Evolutionary conservation across 2,329 filamentous ascomycete species (phyloP).

Genomic region (Alternaria brassicae): DNA sequence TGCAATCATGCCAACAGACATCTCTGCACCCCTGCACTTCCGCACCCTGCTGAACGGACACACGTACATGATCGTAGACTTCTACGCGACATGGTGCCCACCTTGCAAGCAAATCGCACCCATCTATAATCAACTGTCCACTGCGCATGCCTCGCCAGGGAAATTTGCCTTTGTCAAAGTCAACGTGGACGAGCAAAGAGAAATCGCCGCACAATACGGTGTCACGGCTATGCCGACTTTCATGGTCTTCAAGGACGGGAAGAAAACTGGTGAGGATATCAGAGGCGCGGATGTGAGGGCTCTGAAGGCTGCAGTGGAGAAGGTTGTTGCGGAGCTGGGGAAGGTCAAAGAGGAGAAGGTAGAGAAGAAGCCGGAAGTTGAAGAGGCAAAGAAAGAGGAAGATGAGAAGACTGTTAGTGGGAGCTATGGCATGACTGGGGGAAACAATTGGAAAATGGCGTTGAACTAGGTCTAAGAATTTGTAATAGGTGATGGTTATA

Average conservation of each 20-base stretch:
- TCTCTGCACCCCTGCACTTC: slow-evolving; percentile 44
- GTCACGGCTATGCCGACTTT: slow-evolving; percentile 56
- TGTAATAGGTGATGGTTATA: not conserved
- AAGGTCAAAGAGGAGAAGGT: slow-evolving; percentile 12
- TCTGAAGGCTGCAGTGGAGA: slow-evolving; percentile 38
- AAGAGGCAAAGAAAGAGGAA: slow-evolving; percentile 8
- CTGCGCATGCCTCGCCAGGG: slow-evolving; percentile 53
- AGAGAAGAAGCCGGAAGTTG: slow-evolving; percentile 5
- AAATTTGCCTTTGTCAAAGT: slow-evolving; percentile 62
- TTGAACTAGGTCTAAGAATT: slow-evolving; percentile 15
- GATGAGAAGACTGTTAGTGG: slow-evolving; percentile 45
- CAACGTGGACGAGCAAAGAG: slow-evolving; percentile 61
- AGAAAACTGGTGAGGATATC: slow-evolving; percentile 39
- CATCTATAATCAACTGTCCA: slow-evolving; percentile 60
- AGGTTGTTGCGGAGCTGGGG: slow-evolving; percentile 20
- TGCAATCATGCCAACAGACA: slow-evolving; percentile 39
- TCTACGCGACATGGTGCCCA: slow-evolving; percentile 64
- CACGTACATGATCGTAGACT: slow-evolving; percentile 58
- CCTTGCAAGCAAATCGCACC: slow-evolving; percentile 64
- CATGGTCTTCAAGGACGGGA: slow-evolving; percentile 43
- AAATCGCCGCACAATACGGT: slow-evolving; percentile 57
- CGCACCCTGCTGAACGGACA: slow-evolving; percentile 44
- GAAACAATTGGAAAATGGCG: slow-evolving; percentile 41
- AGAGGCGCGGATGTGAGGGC: slow-evolving; percentile 38
- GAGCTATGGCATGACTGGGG: slow-evolving; percentile 44